These are phyloP conservation scores for Vigna reflexopilosa DNA, from an alignment of 306 rosid genomes.

Conservation along the genomic window DNA sequence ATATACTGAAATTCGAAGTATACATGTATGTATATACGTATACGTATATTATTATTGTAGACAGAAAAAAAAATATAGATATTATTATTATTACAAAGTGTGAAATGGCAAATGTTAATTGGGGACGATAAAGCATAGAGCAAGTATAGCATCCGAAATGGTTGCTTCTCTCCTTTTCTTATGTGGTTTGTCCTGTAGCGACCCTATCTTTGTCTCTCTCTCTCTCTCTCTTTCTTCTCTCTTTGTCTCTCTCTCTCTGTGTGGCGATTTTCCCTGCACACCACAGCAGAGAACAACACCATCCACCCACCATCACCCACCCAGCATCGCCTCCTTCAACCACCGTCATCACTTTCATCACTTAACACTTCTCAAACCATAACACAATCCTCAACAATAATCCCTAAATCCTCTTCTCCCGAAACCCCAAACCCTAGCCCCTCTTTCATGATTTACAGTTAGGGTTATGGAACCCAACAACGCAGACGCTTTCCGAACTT, in stretches of 20 bases:
- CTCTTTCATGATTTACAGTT: constrained; percentile 35
- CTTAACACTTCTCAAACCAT: not conserved
- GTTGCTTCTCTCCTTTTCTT: constrained; percentile 38
- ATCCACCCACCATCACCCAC: not conserved
- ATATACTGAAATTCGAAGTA: too few relatives aligned
- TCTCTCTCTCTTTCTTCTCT: not conserved
- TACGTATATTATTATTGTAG: too few relatives aligned
- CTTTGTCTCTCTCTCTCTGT: not conserved
- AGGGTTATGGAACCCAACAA: constrained; percentile 84
- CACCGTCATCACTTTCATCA: not conserved
- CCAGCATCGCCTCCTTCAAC: not conserved
- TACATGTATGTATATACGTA: too few relatives aligned
- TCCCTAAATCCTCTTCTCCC: not conserved
- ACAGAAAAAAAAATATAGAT: too few relatives aligned
- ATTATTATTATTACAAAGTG: not conserved
- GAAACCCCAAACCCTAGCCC: constrained; percentile 42
- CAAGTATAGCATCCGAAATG: constrained; percentile 47
- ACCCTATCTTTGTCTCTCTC: not conserved
- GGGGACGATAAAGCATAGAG: constrained; percentile 42
- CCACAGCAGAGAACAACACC: constrained; percentile 28
- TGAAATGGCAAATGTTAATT: constrained; percentile 12
- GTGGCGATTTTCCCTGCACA: constrained; percentile 34
- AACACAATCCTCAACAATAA: not conserved
- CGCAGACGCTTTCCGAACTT: constrained; percentile 56
- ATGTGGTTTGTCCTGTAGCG: constrained; percentile 16